Conservation (phyloP, 345 rosid genomes). For the Brassica juncea region DNA sequence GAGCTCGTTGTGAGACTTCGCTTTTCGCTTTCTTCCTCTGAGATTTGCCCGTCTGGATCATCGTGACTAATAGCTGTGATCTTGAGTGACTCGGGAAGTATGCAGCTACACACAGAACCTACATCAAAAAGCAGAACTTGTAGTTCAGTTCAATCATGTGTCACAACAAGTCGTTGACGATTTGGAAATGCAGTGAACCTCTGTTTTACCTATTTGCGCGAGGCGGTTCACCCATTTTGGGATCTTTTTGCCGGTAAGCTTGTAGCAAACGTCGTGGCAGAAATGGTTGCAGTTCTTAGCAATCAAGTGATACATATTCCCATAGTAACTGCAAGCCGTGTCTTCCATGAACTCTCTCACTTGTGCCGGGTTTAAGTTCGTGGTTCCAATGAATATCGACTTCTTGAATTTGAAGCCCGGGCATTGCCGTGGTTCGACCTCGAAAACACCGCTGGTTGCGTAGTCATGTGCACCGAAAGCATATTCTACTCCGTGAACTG, state of each 20-base stretch:
- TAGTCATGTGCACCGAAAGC: slow-evolving; percentile 98
- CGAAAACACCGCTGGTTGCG: slow-evolving; percentile 87
- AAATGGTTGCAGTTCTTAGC: slow-evolving; percentile 94
- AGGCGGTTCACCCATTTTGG: slow-evolving; percentile 97
- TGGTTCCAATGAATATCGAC: slow-evolving; percentile 84
- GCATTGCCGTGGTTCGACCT: slow-evolving; percentile 88
- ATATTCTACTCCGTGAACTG: slow-evolving; percentile 94
- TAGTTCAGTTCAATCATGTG: background rate
- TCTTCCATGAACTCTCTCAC: slow-evolving; percentile 88
- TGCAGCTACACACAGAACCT: slow-evolving; percentile 93
- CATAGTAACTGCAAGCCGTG: slow-evolving; percentile 71
- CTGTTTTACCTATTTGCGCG: slow-evolving; percentile 67
- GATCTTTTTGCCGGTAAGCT: slow-evolving; percentile 68
- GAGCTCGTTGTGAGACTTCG: slow-evolving; percentile 44
- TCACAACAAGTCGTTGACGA: background rate
- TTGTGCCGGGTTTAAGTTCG: slow-evolving; percentile 73
- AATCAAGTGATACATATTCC: slow-evolving; percentile 88
- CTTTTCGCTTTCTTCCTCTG: slow-evolving; percentile 70
- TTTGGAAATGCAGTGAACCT: background rate
- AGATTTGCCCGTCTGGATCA: slow-evolving; percentile 58
- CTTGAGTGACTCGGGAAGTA: slow-evolving; percentile 85
- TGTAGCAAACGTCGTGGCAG: slow-evolving; percentile 73
- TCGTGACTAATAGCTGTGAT: slow-evolving; percentile 59
- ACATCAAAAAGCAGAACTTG: background rate
- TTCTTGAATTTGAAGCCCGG: slow-evolving; percentile 97